Conservation (phyloP, 2,329 filamentous ascomycete species). For the Rhynchosporium agropyri region DNA sequence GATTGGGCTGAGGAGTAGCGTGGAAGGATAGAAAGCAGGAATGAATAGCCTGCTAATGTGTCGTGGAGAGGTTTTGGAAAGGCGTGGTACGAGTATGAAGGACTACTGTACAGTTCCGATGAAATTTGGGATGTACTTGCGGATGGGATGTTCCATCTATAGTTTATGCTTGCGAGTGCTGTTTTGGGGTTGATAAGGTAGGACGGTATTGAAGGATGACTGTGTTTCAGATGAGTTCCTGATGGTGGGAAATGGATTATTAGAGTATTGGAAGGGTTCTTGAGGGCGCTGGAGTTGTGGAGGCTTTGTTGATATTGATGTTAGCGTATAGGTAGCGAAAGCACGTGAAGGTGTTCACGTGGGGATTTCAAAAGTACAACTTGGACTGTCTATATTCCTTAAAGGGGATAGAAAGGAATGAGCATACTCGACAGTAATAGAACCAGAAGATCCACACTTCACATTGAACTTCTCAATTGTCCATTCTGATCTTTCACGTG, state of each 20-base stretch:
- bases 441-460: constrained; percentile 36
- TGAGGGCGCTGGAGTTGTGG: constrained; percentile 37
- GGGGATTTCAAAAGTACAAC: neutral
- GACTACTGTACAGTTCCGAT: constrained; percentile 22
- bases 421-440: constrained; percentile 39
- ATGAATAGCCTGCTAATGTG: constrained; percentile 52
- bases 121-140: neutral
- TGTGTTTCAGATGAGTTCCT: constrained; percentile 48
- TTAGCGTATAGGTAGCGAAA: constrained; percentile 15
- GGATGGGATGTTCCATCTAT: constrained; percentile 53
- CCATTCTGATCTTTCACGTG: constrained; percentile 16
- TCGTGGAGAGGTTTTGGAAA: constrained; percentile 65
- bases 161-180: constrained; percentile 60
- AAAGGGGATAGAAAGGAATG: neutral
- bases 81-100: constrained; percentile 28
- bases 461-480: constrained; percentile 30
- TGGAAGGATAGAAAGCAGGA: constrained; percentile 32
- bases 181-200: constrained; percentile 50
- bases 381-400: neutral
- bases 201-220: constrained; percentile 45
- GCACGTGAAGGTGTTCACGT: neutral
- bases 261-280: constrained; percentile 47
- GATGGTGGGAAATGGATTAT: constrained; percentile 56
- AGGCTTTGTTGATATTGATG: constrained; percentile 32
- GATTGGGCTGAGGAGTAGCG: constrained; percentile 11